Percentiles rank a stretch among this genome's conserved stretches.
Evolutionary conservation across 2,329 filamentous ascomycete species (phyloP).

Genomic region (Phoma sp.): DNA sequence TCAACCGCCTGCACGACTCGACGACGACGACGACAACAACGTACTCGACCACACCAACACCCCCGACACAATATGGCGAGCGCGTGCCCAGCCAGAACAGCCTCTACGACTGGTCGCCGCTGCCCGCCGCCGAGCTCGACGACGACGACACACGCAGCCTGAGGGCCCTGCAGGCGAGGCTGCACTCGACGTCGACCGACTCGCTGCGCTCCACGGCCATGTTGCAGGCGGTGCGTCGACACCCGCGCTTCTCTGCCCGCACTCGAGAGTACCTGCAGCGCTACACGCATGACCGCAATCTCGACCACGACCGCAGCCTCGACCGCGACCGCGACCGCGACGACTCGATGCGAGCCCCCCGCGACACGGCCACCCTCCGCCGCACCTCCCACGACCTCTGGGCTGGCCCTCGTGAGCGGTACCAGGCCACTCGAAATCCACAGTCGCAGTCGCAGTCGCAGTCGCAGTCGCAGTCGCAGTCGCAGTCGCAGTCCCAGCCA

Average conservation of each 20-base stretch:
- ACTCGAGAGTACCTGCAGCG: conserved; percentile 49
- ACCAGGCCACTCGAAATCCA: conserved; percentile 3
- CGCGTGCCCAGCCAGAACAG: conserved; percentile 60
- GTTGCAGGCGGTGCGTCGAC: conserved; percentile 49
- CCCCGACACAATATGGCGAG: conserved; percentile 56
- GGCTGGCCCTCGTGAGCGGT: conserved; percentile 35
- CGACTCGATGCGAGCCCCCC: neutral
- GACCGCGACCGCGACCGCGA: conserved; percentile 15
- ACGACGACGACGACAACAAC: neutral
- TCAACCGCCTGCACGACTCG: conserved; percentile 48
- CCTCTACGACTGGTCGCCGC: conserved; percentile 67
- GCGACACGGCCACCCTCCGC: neutral
- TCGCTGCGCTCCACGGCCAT: conserved; percentile 47
- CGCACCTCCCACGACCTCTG: conserved; percentile 37
- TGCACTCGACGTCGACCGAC: conserved; percentile 34
- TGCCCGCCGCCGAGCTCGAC: conserved; percentile 26
- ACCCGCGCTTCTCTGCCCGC: conserved; percentile 49
- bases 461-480: conserved; percentile 22
- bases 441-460: conserved; percentile 24
- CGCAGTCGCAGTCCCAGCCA: conserved; percentile 33
- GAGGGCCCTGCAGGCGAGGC: conserved; percentile 2
- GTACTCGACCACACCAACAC: neutral
- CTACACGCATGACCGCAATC: conserved; percentile 50
- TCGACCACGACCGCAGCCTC: conserved; percentile 17
- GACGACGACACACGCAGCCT: conserved; percentile 8